Percentiles rank a stretch among this genome's conserved stretches.
phyloP scores from a whole-genome alignment of 106 monocot species.

The Acorus calamus region DNA sequence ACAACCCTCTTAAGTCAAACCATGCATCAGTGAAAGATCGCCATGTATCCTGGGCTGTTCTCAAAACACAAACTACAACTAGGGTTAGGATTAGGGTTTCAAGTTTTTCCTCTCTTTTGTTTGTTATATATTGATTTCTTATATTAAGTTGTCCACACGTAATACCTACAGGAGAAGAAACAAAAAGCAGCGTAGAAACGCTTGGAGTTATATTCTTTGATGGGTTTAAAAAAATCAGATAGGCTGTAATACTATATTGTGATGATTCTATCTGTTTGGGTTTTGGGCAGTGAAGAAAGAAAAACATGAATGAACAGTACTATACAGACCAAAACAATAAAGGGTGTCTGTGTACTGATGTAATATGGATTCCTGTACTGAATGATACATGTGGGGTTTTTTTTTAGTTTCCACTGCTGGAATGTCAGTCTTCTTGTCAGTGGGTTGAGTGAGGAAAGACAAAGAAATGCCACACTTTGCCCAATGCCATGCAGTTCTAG shows the following conservation, averaged over 20 bases:
- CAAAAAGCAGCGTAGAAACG: conserved; percentile 12
- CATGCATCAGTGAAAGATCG: no score
- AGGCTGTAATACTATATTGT: conserved; percentile 11
- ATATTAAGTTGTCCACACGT: no score
- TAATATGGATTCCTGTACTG: conserved; percentile 1
- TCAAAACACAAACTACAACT: no score
- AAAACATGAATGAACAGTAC: neutral
- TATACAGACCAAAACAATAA: neutral
- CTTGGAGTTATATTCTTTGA: conserved; percentile 1
- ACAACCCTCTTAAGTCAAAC: no score
- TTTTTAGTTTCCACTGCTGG: conserved; percentile 5
- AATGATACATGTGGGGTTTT: conserved; percentile 10
- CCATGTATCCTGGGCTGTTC: no score
- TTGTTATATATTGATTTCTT: no score
- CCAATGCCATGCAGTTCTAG: conserved; percentile 1
- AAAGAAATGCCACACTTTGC: neutral
- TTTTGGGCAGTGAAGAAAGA: neutral
- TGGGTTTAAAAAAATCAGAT: neutral
- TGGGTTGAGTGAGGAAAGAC: neutral
- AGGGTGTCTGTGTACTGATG: conserved; percentile 23
- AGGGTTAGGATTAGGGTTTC: no score
- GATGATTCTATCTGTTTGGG: conserved; percentile 9
- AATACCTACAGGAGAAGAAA: conserved; percentile 16
- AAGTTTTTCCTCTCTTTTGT: no score
- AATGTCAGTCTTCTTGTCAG: conserved; percentile 16